Evolutionary conservation across 257 asterid genomes (phyloP), one percentile per base, ranked within the genome.

Genomic region (Fraxinus anomala): DNA sequence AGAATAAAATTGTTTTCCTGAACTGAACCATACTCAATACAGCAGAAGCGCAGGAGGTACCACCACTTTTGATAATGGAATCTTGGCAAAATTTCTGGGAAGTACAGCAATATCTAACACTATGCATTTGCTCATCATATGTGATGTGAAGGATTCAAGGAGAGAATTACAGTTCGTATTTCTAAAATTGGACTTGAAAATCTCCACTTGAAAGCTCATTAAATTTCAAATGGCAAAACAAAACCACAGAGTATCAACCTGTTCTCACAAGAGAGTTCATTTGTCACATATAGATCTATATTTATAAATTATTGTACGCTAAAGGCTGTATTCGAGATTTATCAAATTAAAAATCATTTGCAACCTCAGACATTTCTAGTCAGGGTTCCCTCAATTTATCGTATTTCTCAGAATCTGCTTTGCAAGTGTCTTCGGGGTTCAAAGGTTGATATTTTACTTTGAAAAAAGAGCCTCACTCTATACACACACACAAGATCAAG

Each of bases 1-100:
- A 63, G 6, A 5, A 78, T 66, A 59, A 31, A 59, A 33, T 66
- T 3, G 16, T 28, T 9, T 28, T 44, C 16, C 31, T 23, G 16
- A 70, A 56, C 24, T 54, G 44, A 44, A 78, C 26, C 68, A 78
- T 73, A 54, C 75, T 78, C 21, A 66, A 67, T 21, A 67, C 34
- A 73, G 34, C 12, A 23, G 49, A 21, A 44, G 42, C 36, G 33
- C 51, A 73, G 68, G 39, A n/a, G 73, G 31, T n/a, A 75, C 76
- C 69, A 77, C n/a, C 51, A 70, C 31, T 40, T 56, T 40, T 63
- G 11, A 26, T 17, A 36, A 77, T 34, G 59, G 61, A 13, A 31
- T 23, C 14, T 68, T 26, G 40, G 26, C 77, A 54, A 0, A 21
- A 33, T 63, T 16, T 34, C 16, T 54, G 28, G 33, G 17, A 61